Base-by-base conservation (phyloP, 2,329 filamentous ascomycete species). In the Cladophialophora carrionii region DNA sequence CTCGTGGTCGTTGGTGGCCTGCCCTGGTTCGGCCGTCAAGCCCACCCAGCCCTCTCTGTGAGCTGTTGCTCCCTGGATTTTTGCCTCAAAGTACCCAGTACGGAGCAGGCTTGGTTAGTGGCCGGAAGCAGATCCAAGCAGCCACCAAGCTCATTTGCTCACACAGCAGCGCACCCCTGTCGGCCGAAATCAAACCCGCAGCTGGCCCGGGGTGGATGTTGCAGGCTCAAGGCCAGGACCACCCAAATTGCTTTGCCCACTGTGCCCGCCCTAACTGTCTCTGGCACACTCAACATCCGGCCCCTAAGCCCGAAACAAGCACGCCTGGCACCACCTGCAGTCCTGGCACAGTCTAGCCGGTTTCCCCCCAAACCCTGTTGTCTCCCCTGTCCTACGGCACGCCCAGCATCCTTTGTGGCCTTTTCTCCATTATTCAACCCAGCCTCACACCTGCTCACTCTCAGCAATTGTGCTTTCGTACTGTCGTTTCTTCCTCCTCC, bases 401-500 rank as follows among this genome's bases (percentile, higher is more conserved):
- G 48, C 62, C 54, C 54, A 53, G 62, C 32, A 55, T 61, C 56
- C 65, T 63, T 65, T 65, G 58, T 65, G 55, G 53, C 48, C 61
- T 65, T 58, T 58, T 24, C 57, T 56, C 52, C 32, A 37, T 61
- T 55, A 54, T 56, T 65, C 58, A 34, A 63, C 37, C 56, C 61
- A 63, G 62, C 65, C 63, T 68, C 57, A 64, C 58, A 61, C 71
- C 60, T 73, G 68, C 64, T 66, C 66, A 20, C 24, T 12, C 29
- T 60, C 57, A 49, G 22, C 22, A 60, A 34, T 53, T 29, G 17
- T 53, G 17, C 32, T 60, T 60, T 60, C 57, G n/a, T 53, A 63
- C 68, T 67, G 69, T 72, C 66, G 67, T 71, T 68, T 70, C 57
- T 68, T 70, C 57, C 63, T 54, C 67, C 62, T 65, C 63, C 32